A percentile compares a stretch with the other conserved stretches of the same genome.
These are phyloP conservation scores for Zygosaccharomyces sapae DNA, from an alignment of 1,139 yeast genomes.

Conservation along the genomic window DNA sequence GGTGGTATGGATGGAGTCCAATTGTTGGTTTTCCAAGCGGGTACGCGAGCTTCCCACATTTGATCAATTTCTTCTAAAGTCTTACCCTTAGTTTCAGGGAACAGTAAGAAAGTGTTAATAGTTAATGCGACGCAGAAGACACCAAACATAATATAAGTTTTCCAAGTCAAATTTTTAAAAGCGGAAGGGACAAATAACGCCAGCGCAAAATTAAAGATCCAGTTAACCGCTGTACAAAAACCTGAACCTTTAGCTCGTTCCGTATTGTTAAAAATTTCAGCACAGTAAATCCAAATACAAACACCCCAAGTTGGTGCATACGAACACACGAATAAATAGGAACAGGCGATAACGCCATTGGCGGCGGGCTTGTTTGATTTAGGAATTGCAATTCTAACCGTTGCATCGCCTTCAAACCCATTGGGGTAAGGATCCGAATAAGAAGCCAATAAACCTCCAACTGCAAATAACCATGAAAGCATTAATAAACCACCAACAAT, in stretches of 20 bases:
- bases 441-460: constrained; percentile 44
- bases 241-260: constrained; percentile 51
- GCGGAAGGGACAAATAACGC: constrained; percentile 48
- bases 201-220: constrained; percentile 44
- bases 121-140: constrained; percentile 49
- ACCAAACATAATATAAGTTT: constrained; percentile 46
- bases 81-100: constrained; percentile 63
- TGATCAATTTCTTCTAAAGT: constrained; percentile 60
- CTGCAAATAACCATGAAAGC: constrained; percentile 33
- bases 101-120: constrained; percentile 49
- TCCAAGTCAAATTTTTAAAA: constrained; percentile 47
- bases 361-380: constrained; percentile 41
- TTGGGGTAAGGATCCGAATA: constrained; percentile 40
- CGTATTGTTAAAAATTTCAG: constrained; percentile 53
- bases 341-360: constrained; percentile 55
- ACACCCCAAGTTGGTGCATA: constrained; percentile 60
- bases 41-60: constrained; percentile 49
- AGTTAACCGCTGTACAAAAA: constrained; percentile 40
- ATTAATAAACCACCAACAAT: constrained; percentile 43
- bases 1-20: constrained; percentile 14
- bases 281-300: constrained; percentile 44
- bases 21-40: constrained; percentile 47
- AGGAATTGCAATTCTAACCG: constrained; percentile 47
- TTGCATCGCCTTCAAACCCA: constrained; percentile 36
- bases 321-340: constrained; percentile 52